Percentiles rank a stretch among this genome's conserved stretches.
These are phyloP conservation scores for Naegleria gruberi DNA, from an alignment of 208 protist species.

Conservation along the genomic window DNA sequence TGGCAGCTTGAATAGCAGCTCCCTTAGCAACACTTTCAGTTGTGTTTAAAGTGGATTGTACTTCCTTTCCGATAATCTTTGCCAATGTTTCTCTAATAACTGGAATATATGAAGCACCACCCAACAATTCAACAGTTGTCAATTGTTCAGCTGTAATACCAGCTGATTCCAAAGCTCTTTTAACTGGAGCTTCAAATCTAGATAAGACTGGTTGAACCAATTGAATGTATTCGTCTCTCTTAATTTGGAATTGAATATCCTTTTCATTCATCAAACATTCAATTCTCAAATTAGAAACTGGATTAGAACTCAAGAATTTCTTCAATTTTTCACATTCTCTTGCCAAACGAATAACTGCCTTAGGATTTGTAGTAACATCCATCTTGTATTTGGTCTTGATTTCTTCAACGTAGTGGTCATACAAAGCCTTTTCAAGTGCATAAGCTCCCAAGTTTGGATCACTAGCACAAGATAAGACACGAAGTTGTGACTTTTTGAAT, in stretches of 20 bases:
- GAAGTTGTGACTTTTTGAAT: conserved; percentile 70
- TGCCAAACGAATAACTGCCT: conserved; percentile 63
- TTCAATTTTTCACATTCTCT: conserved; percentile 72
- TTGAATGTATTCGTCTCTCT: conserved; percentile 45
- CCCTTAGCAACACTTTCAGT: conserved; percentile 71
- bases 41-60: conserved; percentile 73
- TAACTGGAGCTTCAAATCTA: conserved; percentile 50
- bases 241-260: conserved; percentile 64
- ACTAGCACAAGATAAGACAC: conserved; percentile 61
- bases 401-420: conserved; percentile 58
- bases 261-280: conserved; percentile 77
- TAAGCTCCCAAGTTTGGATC: conserved; percentile 67
- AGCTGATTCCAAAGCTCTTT: conserved; percentile 51
- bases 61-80: conserved; percentile 51
- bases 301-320: conserved; percentile 75
- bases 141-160: conserved; percentile 56
- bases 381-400: conserved; percentile 73
- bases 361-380: conserved; percentile 66
- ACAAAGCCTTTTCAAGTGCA: conserved; percentile 67
- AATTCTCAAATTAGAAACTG: conserved; percentile 61
- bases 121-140: conserved; percentile 66
- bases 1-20: conserved; percentile 65
- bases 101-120: conserved; percentile 74
- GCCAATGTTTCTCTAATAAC: conserved; percentile 62
- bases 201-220: conserved; percentile 47